Conservation (phyloP, 306 rosid genomes). For the Luffa aegyptiaca region DNA sequence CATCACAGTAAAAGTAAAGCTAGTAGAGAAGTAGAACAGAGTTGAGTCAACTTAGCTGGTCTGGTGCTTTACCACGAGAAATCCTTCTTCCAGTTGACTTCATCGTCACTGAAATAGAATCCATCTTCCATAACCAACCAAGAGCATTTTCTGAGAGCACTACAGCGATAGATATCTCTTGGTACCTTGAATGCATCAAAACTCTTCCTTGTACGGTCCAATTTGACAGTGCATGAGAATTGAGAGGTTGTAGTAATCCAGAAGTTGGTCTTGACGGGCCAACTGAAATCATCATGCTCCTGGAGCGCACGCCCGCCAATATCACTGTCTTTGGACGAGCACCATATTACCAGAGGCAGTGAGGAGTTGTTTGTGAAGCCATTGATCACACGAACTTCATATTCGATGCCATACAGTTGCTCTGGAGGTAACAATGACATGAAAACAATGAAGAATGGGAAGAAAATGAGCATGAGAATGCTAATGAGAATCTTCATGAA, state of each 20-base stretch:
- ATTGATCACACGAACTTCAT: conserved; percentile 50
- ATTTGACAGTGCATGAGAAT: conserved; percentile 71
- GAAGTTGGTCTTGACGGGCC: conserved; percentile 42
- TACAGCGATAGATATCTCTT: conserved; percentile 53
- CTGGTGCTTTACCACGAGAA: conserved; percentile 45
- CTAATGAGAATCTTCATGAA: conserved; percentile 16
- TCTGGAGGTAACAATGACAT: conserved; percentile 22
- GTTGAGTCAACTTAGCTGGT: not conserved
- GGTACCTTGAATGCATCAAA: conserved; percentile 69
- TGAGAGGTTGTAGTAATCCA: conserved; percentile 37
- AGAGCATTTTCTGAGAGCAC: conserved; percentile 37
- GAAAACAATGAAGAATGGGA: conserved; percentile 22
- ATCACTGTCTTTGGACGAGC: conserved; percentile 50
- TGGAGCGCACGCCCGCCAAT: conserved; percentile 86
- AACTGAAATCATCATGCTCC: conserved; percentile 71
- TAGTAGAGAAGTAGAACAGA: conserved; percentile 5
- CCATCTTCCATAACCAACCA: conserved; percentile 75
- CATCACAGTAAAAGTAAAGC: not conserved
- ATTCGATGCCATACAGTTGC: conserved; percentile 29
- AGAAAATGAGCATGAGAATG: conserved; percentile 9
- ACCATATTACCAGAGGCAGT: conserved; percentile 75
- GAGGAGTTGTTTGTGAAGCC: conserved; percentile 81
- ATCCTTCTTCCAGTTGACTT: conserved; percentile 62
- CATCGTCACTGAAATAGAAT: conserved; percentile 73
- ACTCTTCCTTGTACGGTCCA: conserved; percentile 48